These are phyloP conservation scores for Sporothrix pallida DNA, from an alignment of 2,329 filamentous ascomycete species.

Conservation along the genomic window DNA sequence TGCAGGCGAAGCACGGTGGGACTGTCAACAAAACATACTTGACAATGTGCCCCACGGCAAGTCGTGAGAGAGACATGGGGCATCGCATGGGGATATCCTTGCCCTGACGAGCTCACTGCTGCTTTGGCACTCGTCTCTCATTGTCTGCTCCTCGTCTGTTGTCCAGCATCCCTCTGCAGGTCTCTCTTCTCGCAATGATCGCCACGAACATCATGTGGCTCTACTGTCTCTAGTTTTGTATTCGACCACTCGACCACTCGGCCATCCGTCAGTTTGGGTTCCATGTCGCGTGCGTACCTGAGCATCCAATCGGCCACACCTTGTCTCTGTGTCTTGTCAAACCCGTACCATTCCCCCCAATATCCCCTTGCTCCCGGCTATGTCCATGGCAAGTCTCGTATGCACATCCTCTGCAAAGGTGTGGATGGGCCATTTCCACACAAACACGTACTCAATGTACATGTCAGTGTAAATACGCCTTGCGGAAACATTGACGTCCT, in stretches of 20 bases:
- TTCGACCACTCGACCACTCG: too few species aligned
- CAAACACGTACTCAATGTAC: neutral
- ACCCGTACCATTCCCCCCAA: neutral
- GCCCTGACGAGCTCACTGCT: neutral
- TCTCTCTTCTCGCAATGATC: neutral
- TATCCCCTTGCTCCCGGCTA: slow-evolving; percentile 13
- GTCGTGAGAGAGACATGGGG: neutral
- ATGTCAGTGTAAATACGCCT: neutral
- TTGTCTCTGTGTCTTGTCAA: neutral
- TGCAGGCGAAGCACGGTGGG: neutral
- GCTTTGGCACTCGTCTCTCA: neutral
- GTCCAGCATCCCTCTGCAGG: neutral
- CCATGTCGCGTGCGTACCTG: neutral
- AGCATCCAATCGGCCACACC: slow-evolving; percentile 2
- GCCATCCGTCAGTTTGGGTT: neutral
- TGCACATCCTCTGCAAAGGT: neutral
- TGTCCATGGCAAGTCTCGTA: slow-evolving; percentile 14
- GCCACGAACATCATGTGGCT: slow-evolving; percentile 14
- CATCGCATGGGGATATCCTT: neutral
- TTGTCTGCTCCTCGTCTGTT: neutral
- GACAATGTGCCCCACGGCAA: neutral
- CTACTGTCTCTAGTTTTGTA: neutral
- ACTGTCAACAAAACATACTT: neutral
- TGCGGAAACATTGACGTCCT: neutral
- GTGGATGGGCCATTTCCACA: neutral